A percentile compares a stretch with the other conserved stretches of the same genome.
Evolutionary conservation across 148 eudicot genomes (phyloP).

Genomic region (Rhododendron williamsianum): DNA sequence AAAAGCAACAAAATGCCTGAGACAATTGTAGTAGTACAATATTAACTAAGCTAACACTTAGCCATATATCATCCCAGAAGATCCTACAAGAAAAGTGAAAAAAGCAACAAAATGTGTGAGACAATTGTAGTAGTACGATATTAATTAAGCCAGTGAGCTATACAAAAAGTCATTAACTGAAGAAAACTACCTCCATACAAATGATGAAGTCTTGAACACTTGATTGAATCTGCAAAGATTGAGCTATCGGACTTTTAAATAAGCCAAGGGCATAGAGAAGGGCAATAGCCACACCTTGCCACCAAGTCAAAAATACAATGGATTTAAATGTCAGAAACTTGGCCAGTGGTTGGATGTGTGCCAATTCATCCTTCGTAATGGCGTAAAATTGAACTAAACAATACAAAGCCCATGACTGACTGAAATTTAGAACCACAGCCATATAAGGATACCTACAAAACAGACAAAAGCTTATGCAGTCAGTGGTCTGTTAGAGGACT

Average conservation of each 20-base stretch:
- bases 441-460: conserved; percentile 81
- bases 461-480: conserved; percentile 10
- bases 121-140: not conserved
- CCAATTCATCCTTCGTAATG: conserved; percentile 77
- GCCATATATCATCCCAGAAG: not conserved
- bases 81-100: not conserved
- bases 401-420: conserved; percentile 98
- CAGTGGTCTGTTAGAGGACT: conserved; percentile 3
- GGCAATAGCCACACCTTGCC: conserved; percentile 98
- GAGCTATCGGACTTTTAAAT: conserved; percentile 88
- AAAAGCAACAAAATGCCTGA: not conserved
- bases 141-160: not conserved
- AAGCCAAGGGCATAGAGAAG: conserved; percentile 72
- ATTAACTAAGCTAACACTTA: not conserved
- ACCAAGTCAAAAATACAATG: conserved; percentile 98
- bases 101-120: not conserved
- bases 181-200: conserved; percentile 84
- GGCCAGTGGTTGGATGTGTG: conserved; percentile 82
- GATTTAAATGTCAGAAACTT: conserved; percentile 97
- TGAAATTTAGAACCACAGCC: conserved; percentile 91
- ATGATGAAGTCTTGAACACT: conserved; percentile 94
- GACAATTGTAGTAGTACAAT: not conserved
- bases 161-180: not conserved
- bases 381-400: conserved; percentile 89
- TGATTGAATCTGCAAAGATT: conserved; percentile 84